Base-by-base conservation (phyloP, 495 filamentous ascomycete genomes). In the Aspergillus incahuasiensis region DNA sequence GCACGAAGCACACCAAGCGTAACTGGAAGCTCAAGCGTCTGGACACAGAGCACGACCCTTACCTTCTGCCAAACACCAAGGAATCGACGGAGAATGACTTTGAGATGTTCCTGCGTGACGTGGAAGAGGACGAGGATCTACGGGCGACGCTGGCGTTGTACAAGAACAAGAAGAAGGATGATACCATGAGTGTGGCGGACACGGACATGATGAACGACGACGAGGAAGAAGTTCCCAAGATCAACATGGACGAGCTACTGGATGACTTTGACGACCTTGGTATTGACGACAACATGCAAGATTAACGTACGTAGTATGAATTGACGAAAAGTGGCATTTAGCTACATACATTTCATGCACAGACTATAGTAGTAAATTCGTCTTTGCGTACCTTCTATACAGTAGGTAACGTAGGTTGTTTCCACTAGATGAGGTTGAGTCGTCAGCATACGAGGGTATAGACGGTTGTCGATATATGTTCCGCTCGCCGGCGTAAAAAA, bases 21-120 rank as follows among this genome's bases (percentile, higher is more conserved):
- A 85, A 87, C 73, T 98, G 94, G 94, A 87, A 87, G 58, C 82
- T 98, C 63, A 91, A 88, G 83, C 90, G 92, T 62, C 95, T 98
- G 89, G 82, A 82, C 41, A 84, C 82, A 68, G 91, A 97, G 47
- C 88, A 97, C 64, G 85, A 86, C 43, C 48, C 48, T 15, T 79
- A 95, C 22, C 47, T 56, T 25, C 48, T 54, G 5, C 57, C 54
- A 0, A 65, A 83, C 32, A 83, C 85, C 70, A 88, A 90, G 67
- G 75, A 90, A 50, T 80, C 84, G 42, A 83, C 91, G 65, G 95
- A 97, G 59, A 78, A 82, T 38, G 94, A 99, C 70, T 97, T 91
- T 67, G 95, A 99, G 77, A 84, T 89, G 84, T 99, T 99, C 83
- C 74, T 99, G 74, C 83, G 89, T 39, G 95, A 97, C 70, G 87